phyloP scores from a whole-genome alignment of 495 filamentous ascomycete species.

The Pseudomonodictys pantanalensis region DNA sequence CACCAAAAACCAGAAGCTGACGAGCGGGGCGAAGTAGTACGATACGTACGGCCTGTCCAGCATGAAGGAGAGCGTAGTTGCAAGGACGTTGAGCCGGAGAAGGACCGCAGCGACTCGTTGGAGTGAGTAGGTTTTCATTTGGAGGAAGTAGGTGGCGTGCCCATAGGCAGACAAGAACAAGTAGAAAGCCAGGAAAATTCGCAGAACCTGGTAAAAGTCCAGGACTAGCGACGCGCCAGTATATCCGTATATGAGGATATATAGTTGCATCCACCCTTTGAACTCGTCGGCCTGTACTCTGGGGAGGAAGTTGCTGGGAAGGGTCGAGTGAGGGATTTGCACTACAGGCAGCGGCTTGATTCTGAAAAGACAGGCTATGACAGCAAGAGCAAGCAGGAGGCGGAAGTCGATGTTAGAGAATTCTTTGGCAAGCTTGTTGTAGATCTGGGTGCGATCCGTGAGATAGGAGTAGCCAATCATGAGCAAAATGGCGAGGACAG shows the following conservation, averaged over 20 bases:
- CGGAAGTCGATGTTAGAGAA: constrained; percentile 45
- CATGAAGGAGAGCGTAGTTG: constrained; percentile 52
- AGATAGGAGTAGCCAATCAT: constrained; percentile 52
- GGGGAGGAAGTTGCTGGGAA: constrained; percentile 43
- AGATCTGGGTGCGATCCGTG: constrained; percentile 54
- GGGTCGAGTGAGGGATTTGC: not conserved
- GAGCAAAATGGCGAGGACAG: constrained; percentile 42
- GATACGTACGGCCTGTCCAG: constrained; percentile 57
- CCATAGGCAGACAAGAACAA: constrained; percentile 62
- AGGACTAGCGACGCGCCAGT: constrained; percentile 51
- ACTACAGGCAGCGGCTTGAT: constrained; percentile 29
- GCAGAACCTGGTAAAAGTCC: constrained; percentile 53
- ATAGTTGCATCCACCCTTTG: constrained; percentile 63
- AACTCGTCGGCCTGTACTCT: constrained; percentile 60
- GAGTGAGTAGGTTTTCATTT: constrained; percentile 55
- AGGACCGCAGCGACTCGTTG: constrained; percentile 49
- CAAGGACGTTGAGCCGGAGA: constrained; percentile 56
- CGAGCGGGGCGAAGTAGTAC: constrained; percentile 61
- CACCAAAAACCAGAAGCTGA: constrained; percentile 60
- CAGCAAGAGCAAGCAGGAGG: constrained; percentile 38
- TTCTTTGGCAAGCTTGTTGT: constrained; percentile 57
- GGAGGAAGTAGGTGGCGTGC: constrained; percentile 56
- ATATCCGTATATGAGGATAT: constrained; percentile 59
- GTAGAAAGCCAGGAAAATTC: constrained; percentile 57
- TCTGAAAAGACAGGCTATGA: constrained; percentile 43